Base-by-base conservation (phyloP, 441 rosid species). In the Oxalis stricta region DNA sequence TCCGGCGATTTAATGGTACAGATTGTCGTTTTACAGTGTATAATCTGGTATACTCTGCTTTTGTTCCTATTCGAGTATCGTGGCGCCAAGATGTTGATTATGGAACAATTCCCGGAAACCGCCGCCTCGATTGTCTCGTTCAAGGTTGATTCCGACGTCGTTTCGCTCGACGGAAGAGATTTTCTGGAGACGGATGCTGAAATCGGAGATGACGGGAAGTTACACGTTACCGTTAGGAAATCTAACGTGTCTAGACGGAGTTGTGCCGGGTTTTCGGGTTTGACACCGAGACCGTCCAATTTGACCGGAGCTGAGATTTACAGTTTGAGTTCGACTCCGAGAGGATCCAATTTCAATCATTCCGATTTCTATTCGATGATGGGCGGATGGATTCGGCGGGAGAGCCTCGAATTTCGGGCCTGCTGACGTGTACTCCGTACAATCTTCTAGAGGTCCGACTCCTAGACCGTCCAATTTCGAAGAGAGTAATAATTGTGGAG, bases 401-500 rank as follows among this genome's bases (percentile, higher is more conserved):
- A 56, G 82, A 19, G 64, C 52, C 0, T 78, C 86, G 1, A 78
- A 78, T 50, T 75, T 78, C 18, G 82, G 82, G 5, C 74, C 80
- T 2, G 66, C 70, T 13, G 86, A 78, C 56, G 8, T 59, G 18
- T 75, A 75, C 64, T 82, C 95, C 0, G 85, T 84, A 20, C 97
- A 88, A 50, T 79, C 95, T 13, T 88, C 95, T 0, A 69, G 77
- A 18, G 86, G 82, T 2, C 82, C 76, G 8, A 78, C 86, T 18
- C 82, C 86, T 15, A 72, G 81, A 24, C 68, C 83, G 1, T 79
- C 87, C 0, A 76, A 71, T 65, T 79, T 79, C 18, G 83, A 79
- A 50, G 87, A 79, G 56, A 75, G 53, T 30, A 54, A 22, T 22
- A 55, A 61, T 5, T 17, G 33, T 0, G 20, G 43, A 26, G 40